Percentiles rank a stretch among this genome's conserved stretches.
Evolutionary conservation across 208 protist species (phyloP).

Genomic region (Trypanosoma brucei): DNA sequence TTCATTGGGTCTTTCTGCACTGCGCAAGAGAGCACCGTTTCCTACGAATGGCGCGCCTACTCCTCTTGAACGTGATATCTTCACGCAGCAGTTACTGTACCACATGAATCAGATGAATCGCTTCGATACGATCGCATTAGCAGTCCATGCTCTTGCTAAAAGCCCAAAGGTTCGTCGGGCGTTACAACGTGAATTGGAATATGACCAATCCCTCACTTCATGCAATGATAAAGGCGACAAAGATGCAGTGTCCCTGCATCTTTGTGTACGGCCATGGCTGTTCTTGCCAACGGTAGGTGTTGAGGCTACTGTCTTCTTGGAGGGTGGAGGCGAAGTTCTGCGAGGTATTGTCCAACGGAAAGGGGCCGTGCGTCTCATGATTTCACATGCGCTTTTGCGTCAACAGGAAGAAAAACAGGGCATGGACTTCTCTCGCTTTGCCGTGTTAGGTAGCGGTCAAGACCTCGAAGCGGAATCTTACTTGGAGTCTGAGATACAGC

Average conservation of each 20-base stretch:
- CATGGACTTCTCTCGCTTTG: constrained; percentile 31
- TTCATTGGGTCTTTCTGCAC: constrained; percentile 30
- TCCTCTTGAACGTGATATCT: constrained; percentile 77
- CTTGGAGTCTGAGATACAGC: constrained; percentile 41
- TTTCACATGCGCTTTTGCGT: constrained; percentile 43
- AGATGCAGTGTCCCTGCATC: constrained; percentile 15
- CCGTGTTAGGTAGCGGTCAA: constrained; percentile 31
- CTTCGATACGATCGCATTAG: constrained; percentile 42
- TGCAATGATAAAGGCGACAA: constrained; percentile 4
- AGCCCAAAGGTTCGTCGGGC: constrained; percentile 42
- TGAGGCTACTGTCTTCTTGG: constrained; percentile 61
- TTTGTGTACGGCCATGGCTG: constrained; percentile 71
- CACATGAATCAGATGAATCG: constrained; percentile 69
- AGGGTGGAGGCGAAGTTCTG: constrained; percentile 41
- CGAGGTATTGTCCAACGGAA: constrained; percentile 70
- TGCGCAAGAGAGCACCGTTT: constrained; percentile 51
- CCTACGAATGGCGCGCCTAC: constrained; percentile 73
- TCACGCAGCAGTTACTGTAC: constrained; percentile 62
- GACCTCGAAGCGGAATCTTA: constrained; percentile 48
- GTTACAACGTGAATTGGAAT: constrained; percentile 14
- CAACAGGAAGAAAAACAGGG: constrained; percentile 1
- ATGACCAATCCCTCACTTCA: background rate
- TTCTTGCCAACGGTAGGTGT: constrained; percentile 69
- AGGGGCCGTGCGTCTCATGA: constrained; percentile 72
- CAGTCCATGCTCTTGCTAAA: constrained; percentile 40